These are phyloP conservation scores for Skeletonema marinoi DNA, from an alignment of 108 stramenopile genomes.

Conservation along the genomic window DNA sequence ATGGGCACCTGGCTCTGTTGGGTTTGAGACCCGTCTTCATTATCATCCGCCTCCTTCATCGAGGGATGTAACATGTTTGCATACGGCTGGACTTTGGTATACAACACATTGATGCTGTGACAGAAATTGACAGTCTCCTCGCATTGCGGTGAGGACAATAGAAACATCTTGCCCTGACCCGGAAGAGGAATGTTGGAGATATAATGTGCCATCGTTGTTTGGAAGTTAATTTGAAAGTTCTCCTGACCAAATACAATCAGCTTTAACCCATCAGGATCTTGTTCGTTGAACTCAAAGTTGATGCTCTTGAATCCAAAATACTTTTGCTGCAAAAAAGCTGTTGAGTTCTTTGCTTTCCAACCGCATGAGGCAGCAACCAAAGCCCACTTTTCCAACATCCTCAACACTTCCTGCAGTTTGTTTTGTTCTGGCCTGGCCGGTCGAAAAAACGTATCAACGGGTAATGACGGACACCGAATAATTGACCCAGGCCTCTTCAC, in stretches of 20 bases:
- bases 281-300: constrained; percentile 34
- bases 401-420: constrained; percentile 33
- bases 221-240: constrained; percentile 5
- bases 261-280: constrained; percentile 38
- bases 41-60: background rate
- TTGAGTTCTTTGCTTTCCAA: background rate
- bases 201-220: constrained; percentile 45
- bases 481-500: constrained; percentile 56
- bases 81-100: constrained; percentile 27
- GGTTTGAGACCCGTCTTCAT: background rate
- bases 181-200: constrained; percentile 60
- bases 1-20: constrained; percentile 1
- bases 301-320: constrained; percentile 13
- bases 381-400: constrained; percentile 19
- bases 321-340: background rate
- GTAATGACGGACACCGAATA: constrained; percentile 43
- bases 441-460: constrained; percentile 20
- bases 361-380: background rate
- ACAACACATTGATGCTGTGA: constrained; percentile 9
- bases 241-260: constrained; percentile 8
- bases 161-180: constrained; percentile 50
- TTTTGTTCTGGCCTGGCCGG: background rate
- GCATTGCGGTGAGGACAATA: constrained; percentile 25
- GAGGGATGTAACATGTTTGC: constrained; percentile 22
- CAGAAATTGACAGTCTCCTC: background rate